Base-by-base conservation (phyloP, 352 stramenopile species). In the Phytopythium montanum region DNA sequence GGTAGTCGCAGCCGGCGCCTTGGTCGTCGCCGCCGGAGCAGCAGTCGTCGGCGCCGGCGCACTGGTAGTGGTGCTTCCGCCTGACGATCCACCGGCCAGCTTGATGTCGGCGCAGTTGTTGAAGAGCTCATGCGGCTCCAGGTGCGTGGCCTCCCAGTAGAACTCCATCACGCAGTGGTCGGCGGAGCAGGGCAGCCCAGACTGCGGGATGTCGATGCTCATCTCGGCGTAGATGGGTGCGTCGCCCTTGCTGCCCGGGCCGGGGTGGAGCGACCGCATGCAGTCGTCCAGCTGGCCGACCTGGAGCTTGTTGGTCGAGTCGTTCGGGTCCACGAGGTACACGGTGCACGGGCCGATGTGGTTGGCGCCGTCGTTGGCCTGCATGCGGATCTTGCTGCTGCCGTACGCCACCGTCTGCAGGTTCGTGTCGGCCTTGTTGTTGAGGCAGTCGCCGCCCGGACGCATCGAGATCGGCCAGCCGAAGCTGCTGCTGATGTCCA, bases 81-180 rank as follows among this genome's bases (percentile, higher is more conserved):
- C n/a, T 16, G 42, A 53, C 13, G 67, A 60, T 29, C 14, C 29
- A 0, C 65, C 65, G 18, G 18, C 28, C 25, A 77, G 42, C 29
- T 33, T 70, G n/a, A 78, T 65, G 48, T 78, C 70, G 18, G 66
- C 70, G 36, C 70, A 78, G 52, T 75, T 74, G 66, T 78, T 74
- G 54, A 72, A 78, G 52, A 68, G 34, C 59, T 75, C 70, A 21
- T 69, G 65, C 18, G 65, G 60, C n/a, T 64, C 56, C 18, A 70
- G 36, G 50, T 76, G 65, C 5, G 54, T 64, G 25, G 65, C 58
- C 63, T 73, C 62, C 57, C 62, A 70, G 51, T 66, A 69, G 54
- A 72, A 74, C 50, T 72, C 66, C 6, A 73, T 63, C n/a, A 74
- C 57, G 46, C 67, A 74, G 57, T 74, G 64, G 33, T 62, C 60